Conservation (phyloP, 331 rosid genomes). For the Stylosanthes scabra region DNA sequence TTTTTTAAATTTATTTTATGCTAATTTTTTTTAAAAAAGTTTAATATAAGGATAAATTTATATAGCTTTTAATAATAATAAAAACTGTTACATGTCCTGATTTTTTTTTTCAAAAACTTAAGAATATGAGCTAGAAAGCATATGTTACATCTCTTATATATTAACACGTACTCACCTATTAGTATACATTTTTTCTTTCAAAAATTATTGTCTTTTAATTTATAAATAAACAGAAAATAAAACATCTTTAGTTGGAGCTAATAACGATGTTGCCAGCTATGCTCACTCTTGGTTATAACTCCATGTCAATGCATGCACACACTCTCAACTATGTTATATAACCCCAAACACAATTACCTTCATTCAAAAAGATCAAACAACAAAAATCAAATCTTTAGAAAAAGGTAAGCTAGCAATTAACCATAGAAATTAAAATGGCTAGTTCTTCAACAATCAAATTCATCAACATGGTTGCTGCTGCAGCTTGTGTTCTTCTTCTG, state of each 20-base stretch:
- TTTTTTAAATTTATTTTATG: too few species aligned
- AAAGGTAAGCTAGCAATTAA: too few species aligned
- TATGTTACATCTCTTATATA: too few species aligned
- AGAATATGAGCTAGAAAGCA: too few species aligned
- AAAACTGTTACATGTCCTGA: too few species aligned
- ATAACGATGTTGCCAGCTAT: not conserved
- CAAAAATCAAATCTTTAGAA: not conserved
- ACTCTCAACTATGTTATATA: constrained; percentile 26
- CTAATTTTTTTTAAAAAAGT: too few species aligned
- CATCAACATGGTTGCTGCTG: constrained; percentile 40
- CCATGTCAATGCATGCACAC: not conserved
- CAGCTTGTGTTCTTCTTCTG: constrained; percentile 47
- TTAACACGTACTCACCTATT: too few species aligned
- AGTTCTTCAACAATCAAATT: constrained; percentile 29
- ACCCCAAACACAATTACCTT: not conserved
- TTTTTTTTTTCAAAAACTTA: too few species aligned
- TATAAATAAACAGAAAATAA: constrained; percentile 4
- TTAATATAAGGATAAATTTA: too few species aligned
- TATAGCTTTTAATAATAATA: too few species aligned
- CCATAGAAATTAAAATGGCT: constrained; percentile 41
- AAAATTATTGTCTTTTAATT: not conserved
- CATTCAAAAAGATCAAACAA: constrained; percentile 11
- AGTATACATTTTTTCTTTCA: too few species aligned
- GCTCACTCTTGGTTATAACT: not conserved
- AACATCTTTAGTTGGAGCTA: not conserved